A percentile compares a stretch with the other conserved stretches of the same genome.
Evolutionary conservation across 2,329 filamentous ascomycete species (phyloP).

Genomic region (Hymenoscyphus occultus): DNA sequence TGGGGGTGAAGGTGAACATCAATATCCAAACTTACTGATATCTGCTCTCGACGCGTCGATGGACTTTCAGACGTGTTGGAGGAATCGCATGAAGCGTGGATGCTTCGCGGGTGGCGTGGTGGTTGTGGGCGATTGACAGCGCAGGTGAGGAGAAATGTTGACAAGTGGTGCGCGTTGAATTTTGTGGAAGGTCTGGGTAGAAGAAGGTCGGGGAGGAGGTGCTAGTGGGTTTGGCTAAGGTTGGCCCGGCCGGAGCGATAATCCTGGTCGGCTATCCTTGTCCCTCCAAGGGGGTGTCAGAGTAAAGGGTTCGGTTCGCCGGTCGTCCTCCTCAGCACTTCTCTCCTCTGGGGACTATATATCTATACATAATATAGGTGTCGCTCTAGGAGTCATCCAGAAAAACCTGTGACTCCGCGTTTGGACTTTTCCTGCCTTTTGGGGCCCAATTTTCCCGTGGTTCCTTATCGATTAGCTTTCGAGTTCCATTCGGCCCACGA

Average conservation of each 20-base stretch:
- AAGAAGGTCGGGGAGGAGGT: conserved; percentile 5
- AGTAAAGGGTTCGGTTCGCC: background rate
- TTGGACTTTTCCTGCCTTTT: background rate
- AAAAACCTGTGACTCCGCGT: background rate
- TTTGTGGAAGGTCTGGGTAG: conserved; percentile 1
- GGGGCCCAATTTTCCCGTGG: background rate
- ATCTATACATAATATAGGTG: background rate
- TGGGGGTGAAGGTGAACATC: conserved; percentile 13
- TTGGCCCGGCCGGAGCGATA: background rate
- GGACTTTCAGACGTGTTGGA: conserved; percentile 21
- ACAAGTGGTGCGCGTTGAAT: conserved; percentile 6
- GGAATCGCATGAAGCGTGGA: conserved; percentile 34
- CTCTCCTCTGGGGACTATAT: background rate
- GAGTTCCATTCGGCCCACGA: conserved; percentile 14
- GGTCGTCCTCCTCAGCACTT: background rate
- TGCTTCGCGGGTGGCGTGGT: conserved; percentile 29
- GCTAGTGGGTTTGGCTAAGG: background rate
- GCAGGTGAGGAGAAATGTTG: conserved; percentile 26
- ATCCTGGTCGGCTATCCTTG: background rate
- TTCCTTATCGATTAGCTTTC: background rate
- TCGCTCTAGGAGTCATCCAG: background rate
- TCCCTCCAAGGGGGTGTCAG: background rate
- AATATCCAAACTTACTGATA: conserved; percentile 30
- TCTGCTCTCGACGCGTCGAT: conserved; percentile 32
- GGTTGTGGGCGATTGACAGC: conserved; percentile 16